Evolutionary conservation across 2,329 filamentous ascomycete genomes (phyloP).

Genomic region (Aureobasidium zeae): DNA sequence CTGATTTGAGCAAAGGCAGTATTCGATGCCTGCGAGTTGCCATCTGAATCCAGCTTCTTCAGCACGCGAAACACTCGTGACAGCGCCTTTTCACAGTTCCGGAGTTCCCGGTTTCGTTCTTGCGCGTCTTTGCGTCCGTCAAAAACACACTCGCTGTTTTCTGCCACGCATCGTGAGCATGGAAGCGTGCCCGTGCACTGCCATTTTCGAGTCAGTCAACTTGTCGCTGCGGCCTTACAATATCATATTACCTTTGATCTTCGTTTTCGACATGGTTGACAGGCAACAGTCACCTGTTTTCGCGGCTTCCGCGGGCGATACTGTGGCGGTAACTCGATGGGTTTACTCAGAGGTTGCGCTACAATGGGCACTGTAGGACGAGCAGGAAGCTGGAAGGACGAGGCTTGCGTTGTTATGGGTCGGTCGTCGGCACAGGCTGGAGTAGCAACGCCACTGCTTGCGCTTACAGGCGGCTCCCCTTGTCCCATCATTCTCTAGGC

Average conservation of each 20-base stretch:
- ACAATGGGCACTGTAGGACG: slow-evolving; percentile 8
- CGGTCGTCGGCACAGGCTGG: no score
- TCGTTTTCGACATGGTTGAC: slow-evolving; percentile 12
- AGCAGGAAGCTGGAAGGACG: not conserved
- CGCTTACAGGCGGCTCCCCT: not conserved
- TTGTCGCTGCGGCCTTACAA: not conserved
- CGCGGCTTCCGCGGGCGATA: slow-evolving; percentile 11
- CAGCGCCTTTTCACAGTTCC: slow-evolving; percentile 11
- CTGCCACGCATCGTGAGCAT: slow-evolving; percentile 11
- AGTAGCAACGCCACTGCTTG: not conserved
- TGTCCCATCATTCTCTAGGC: slow-evolving; percentile 10
- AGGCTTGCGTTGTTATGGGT: no score
- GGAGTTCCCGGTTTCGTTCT: slow-evolving; percentile 11
- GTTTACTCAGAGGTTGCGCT: slow-evolving; percentile 11
- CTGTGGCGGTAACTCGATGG: slow-evolving; percentile 11
- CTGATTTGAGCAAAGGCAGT: slow-evolving; percentile 5
- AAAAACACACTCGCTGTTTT: slow-evolving; percentile 11
- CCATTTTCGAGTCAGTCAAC: not conserved
- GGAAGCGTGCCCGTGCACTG: slow-evolving; percentile 13
- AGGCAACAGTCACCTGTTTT: slow-evolving; percentile 13
- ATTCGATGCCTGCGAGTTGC: not conserved
- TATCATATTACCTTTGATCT: slow-evolving; percentile 13
- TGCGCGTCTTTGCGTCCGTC: slow-evolving; percentile 13
- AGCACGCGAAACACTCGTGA: slow-evolving; percentile 9
- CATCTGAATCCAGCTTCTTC: slow-evolving; percentile 6